Percentiles rank a stretch among this genome's conserved stretches.
Evolutionary conservation across 148 eudicot species (phyloP).

Genomic region (Arctostaphylos glauca): DNA sequence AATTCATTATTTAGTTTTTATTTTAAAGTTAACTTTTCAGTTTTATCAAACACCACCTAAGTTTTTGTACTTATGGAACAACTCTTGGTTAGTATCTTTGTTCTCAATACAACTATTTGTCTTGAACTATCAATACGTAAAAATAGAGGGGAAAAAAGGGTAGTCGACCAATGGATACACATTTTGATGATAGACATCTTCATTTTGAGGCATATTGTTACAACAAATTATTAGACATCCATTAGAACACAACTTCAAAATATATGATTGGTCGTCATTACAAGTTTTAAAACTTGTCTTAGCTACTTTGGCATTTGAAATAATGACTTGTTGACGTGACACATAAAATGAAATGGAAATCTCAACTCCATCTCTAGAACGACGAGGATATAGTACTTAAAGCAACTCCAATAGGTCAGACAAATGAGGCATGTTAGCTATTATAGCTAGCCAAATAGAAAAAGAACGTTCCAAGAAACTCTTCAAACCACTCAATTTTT

Average conservation of each 20-base stretch:
- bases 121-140: background rate
- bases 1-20: too few relatives aligned
- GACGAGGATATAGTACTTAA: too few relatives aligned
- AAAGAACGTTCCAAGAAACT: too few relatives aligned
- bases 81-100: background rate
- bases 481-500: too few relatives aligned
- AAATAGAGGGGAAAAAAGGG: background rate
- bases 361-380: too few relatives aligned
- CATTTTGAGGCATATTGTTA: background rate
- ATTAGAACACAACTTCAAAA: background rate
- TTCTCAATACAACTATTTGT: background rate
- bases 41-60: too few relatives aligned
- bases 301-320: background rate
- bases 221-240: background rate
- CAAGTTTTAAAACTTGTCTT: background rate
- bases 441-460: too few relatives aligned
- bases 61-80: background rate
- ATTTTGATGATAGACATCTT: too few relatives aligned
- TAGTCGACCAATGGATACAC: background rate
- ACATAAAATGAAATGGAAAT: too few relatives aligned
- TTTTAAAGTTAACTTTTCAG: too few relatives aligned
- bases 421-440: too few relatives aligned
- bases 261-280: background rate
- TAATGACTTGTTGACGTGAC: background rate
- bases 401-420: too few relatives aligned